phyloP scores from a whole-genome alignment of 495 filamentous ascomycete species.

The Bryoglossum gracile region DNA sequence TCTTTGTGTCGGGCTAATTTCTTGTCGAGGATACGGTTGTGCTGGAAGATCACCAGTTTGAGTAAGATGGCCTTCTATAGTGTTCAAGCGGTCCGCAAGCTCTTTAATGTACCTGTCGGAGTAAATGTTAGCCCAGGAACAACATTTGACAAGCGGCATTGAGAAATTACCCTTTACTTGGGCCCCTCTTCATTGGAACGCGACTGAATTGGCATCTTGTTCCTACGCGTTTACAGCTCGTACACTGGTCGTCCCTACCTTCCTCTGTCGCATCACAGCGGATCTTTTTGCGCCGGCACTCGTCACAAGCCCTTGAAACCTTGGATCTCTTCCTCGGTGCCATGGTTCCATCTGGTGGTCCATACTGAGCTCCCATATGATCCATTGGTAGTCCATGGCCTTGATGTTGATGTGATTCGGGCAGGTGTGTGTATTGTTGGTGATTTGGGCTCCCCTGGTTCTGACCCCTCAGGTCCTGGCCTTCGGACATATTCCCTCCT shows the following conservation, averaged over 20 bases:
- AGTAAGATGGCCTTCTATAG: constrained; percentile 64
- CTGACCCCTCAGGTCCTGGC: constrained; percentile 5
- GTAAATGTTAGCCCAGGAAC: constrained; percentile 1
- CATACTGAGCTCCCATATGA: constrained; percentile 12
- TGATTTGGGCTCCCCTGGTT: constrained; percentile 16
- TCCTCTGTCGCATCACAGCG: constrained; percentile 87
- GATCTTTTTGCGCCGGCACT: constrained; percentile 94
- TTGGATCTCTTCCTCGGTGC: constrained; percentile 80
- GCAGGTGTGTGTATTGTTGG: constrained; percentile 22
- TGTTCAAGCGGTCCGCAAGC: constrained; percentile 78
- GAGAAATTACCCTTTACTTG: constrained; percentile 75
- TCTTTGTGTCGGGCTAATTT: constrained; percentile 36
- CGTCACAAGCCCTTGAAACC: constrained; percentile 89
- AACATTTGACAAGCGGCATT: not conserved
- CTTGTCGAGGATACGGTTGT: constrained; percentile 3
- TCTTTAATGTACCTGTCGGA: constrained; percentile 84
- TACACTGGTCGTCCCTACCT: constrained; percentile 69
- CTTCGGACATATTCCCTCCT: constrained; percentile 6
- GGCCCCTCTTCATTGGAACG: constrained; percentile 89
- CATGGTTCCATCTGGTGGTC: constrained; percentile 30
- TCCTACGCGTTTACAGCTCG: constrained; percentile 73
- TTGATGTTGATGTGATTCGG: constrained; percentile 1
- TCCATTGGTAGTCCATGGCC: constrained; percentile 13
- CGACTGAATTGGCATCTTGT: constrained; percentile 82
- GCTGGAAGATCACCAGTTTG: constrained; percentile 23